A percentile compares a stretch with the other conserved stretches of the same genome.
Evolutionary conservation across 1,284 basidiomycete species (phyloP).

Genomic region (Cystobasidium pallidum): DNA sequence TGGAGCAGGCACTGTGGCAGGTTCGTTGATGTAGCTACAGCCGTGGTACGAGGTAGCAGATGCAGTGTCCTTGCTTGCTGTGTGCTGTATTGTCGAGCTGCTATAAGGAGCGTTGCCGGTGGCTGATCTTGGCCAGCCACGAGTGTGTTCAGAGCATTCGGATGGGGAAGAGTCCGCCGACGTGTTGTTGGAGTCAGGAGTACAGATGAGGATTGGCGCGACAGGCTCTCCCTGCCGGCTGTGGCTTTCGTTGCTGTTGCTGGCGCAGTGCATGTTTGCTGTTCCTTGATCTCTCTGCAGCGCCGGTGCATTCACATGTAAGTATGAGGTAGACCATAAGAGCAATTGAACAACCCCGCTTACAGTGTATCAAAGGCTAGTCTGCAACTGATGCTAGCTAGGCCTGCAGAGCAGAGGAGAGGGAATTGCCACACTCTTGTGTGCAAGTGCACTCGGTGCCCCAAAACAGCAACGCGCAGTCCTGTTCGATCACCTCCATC

Average conservation of each 20-base stretch:
- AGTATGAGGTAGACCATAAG: too few species aligned
- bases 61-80: conserved; percentile 3
- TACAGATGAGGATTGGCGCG: conserved; percentile 5
- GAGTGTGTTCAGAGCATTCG: not conserved
- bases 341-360: too few species aligned
- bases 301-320: too few species aligned
- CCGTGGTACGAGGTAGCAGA: conserved; percentile 2
- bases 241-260: not conserved
- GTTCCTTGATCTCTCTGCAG: too few species aligned
- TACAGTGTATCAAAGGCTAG: too few species aligned
- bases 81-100: not conserved
- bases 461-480: too few species aligned
- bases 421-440: too few species aligned
- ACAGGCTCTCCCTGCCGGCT: not conserved
- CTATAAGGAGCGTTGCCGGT: not conserved
- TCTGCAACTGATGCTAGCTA: too few species aligned
- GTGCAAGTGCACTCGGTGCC: too few species aligned
- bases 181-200: not conserved
- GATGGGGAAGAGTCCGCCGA: conserved; percentile 8
- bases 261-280: not conserved
- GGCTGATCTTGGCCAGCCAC: not conserved
- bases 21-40: not conserved
- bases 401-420: too few species aligned
- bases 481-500: too few species aligned
- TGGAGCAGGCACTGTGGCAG: not conserved